Evolutionary conservation across 768 basidiomycete genomes (phyloP).

Genomic region (Trichaptum fuscoviolaceum): DNA sequence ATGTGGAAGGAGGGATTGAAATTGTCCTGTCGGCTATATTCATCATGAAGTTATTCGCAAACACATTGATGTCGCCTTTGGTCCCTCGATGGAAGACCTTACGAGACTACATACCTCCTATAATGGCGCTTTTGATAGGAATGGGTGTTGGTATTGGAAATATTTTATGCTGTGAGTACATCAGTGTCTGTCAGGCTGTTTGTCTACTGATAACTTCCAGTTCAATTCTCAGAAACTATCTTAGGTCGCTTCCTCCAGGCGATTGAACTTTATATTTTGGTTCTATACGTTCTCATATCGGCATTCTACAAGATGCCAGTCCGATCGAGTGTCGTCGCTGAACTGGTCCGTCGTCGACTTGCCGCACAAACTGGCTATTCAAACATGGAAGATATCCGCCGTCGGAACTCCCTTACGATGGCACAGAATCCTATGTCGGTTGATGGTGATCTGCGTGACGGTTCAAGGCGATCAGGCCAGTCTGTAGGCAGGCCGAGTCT

Average conservation of each 20-base stretch:
- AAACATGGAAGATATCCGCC: neutral
- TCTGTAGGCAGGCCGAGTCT: neutral
- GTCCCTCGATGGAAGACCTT: conserved; percentile 39
- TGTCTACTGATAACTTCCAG: conserved; percentile 27
- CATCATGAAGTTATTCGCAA: conserved; percentile 57
- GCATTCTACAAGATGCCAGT: conserved; percentile 26
- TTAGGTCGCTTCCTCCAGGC: conserved; percentile 62
- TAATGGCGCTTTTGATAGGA: conserved; percentile 48
- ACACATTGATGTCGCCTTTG: conserved; percentile 42
- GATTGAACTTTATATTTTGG: conserved; percentile 55
- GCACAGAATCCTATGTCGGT: neutral
- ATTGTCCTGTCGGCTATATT: conserved; percentile 54
- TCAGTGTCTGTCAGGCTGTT: conserved; percentile 1
- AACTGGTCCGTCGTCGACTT: neutral
- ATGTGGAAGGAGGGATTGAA: conserved; percentile 52
- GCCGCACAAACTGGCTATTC: neutral
- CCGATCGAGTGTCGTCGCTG: neutral
- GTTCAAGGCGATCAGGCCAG: neutral
- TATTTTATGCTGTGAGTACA: conserved; percentile 49
- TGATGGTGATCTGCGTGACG: neutral
- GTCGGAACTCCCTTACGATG: neutral
- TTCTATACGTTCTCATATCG: conserved; percentile 51
- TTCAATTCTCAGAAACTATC: conserved; percentile 62
- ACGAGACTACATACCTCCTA: conserved; percentile 40
- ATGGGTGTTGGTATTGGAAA: conserved; percentile 51